Conservation (phyloP, 2,329 filamentous ascomycete genomes). For the Hymenoscyphus linearis region DNA sequence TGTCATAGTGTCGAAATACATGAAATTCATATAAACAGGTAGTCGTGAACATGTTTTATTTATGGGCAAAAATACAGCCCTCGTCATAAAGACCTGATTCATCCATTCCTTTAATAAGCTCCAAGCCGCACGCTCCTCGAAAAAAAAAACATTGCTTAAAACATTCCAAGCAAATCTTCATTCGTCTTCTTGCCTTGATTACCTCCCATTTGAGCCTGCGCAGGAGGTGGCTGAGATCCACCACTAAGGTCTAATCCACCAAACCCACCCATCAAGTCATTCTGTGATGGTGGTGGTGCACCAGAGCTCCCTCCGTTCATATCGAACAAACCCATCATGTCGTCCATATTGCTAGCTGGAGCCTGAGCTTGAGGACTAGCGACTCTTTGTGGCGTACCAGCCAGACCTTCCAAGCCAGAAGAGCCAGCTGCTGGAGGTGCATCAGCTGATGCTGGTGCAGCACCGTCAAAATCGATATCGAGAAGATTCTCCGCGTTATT, state of each 20-base stretch:
- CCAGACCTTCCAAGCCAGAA: slow-evolving; percentile 47
- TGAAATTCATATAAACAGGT: neutral
- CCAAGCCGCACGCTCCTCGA: slow-evolving; percentile 6
- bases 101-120: neutral
- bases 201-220: slow-evolving; percentile 49
- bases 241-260: slow-evolving; percentile 71
- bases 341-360: slow-evolving; percentile 62
- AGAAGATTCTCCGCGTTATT: slow-evolving; percentile 90
- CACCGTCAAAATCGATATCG: slow-evolving; percentile 93
- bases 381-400: slow-evolving; percentile 63
- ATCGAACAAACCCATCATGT: slow-evolving; percentile 70
- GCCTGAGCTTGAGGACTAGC: slow-evolving; percentile 51
- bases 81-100: neutral
- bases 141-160: slow-evolving; percentile 34
- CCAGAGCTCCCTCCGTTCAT: slow-evolving; percentile 27
- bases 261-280: slow-evolving; percentile 68
- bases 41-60: neutral
- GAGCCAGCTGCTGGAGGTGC: slow-evolving; percentile 48
- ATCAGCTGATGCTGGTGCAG: slow-evolving; percentile 81
- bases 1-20: neutral
- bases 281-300: slow-evolving; percentile 27
- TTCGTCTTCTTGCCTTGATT: slow-evolving; percentile 44
- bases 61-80: neutral
- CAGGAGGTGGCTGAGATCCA: slow-evolving; percentile 57
- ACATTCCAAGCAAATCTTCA: slow-evolving; percentile 56